Base-by-base conservation (phyloP, 116 monocot genomes). In the Phalaenopsis hybrid region DNA sequence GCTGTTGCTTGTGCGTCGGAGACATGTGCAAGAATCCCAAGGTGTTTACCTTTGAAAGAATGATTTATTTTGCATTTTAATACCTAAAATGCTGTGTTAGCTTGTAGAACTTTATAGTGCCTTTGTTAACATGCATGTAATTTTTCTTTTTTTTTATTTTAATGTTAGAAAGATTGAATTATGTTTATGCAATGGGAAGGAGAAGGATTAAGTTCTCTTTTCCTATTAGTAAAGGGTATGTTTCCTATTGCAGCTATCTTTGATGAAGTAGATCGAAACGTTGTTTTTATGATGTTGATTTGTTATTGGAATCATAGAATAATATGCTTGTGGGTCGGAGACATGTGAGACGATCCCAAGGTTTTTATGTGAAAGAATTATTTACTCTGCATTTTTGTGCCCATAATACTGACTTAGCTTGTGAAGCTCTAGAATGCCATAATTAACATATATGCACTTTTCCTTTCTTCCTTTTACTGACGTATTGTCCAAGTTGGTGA, bases 1-100 rank as follows among this genome's bases (percentile, higher is more conserved):
- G 85, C 85, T 12, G 89, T 99, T 57, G 95, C 95, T 44, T 99
- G 99, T 83, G 99, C 99, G 28, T 92, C 99, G 0, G 99, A 99
- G 89, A 99, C 99, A 10, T 99, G 99, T 83, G 99, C 99, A 5
- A 89, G 99, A 73, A 95, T 99, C 81, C 99, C 99, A 44, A 93
- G 93, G 99, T 96, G 81, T 80, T 80, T 59, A n/a, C 50, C 28
- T 28, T 28, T 70, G 44, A n/a, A 77, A 75, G 44, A 46, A 75
- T 75, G 21, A 20, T 75, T 46, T 74, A 43, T 17, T 17, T 75
- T 75, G 46, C 21, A 46, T 12, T 44, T 75, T 75, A 23, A 41
- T 41, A 41, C 11, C 33, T 15, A 4, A 6, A 67, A 67, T 67
- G 16, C 21, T 67, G 25, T 25, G 67, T 72, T 72, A 45, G 46